Conservation (phyloP, 1,139 yeast species). For the Eremothecium cymbalariae region DNA sequence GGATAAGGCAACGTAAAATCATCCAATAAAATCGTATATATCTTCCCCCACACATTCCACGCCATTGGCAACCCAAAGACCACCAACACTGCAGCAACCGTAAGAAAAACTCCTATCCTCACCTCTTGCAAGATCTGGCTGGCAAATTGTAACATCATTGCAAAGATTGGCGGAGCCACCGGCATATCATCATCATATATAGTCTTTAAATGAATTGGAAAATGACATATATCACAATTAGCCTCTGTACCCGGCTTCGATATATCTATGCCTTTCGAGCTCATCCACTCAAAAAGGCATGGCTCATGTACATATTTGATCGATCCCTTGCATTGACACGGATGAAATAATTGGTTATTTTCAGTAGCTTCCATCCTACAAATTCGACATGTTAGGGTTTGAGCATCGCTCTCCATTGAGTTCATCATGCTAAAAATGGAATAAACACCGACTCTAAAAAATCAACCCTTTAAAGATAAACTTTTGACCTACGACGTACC, state of each 20-base stretch:
- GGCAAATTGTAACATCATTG: too few species aligned
- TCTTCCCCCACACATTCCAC: constrained; percentile 46
- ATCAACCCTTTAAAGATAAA: too few species aligned
- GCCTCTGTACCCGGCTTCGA: constrained; percentile 36
- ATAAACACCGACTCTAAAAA: too few species aligned
- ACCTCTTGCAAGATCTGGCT: neutral
- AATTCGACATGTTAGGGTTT: constrained; percentile 76
- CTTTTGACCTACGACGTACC: too few species aligned
- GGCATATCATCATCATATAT: constrained; percentile 57
- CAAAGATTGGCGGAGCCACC: neutral
- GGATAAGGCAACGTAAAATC: constrained; percentile 37
- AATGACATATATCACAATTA: constrained; percentile 84
- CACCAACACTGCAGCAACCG: constrained; percentile 38
- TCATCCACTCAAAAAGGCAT: constrained; percentile 84
- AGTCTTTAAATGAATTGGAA: constrained; percentile 64
- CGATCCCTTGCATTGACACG: constrained; percentile 91
- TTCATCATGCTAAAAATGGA: too few species aligned
- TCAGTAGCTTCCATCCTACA: constrained; percentile 86
- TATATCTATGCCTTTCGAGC: constrained; percentile 27
- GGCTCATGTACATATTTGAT: constrained; percentile 90
- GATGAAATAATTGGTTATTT: constrained; percentile 77
- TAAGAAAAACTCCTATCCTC: neutral
- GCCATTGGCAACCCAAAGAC: constrained; percentile 48
- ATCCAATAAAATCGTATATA: constrained; percentile 49
- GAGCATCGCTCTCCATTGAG: too few species aligned